Evolutionary conservation across 2,329 filamentous ascomycete genomes (phyloP), one percentile per base, ranked within the genome.

Genomic region (Fusarium papillatum): DNA sequence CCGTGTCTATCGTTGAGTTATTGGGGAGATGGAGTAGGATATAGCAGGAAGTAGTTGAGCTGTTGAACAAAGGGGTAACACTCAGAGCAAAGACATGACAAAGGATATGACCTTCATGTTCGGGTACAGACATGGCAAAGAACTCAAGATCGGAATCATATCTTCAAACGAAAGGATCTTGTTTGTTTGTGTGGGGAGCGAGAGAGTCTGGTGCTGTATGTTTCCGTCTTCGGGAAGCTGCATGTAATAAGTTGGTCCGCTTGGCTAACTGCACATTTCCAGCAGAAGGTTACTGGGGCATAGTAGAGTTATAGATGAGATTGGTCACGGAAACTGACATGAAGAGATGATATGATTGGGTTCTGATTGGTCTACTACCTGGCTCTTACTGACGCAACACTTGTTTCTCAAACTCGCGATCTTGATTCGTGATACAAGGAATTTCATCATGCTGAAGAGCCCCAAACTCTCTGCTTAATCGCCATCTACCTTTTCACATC

Each of bases 1-100:
- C 19, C 5, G 0, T 2, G 11, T 55, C 7, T 34, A 10, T n/a
- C 0, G 13, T 10, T 4, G 19, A 22, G 9, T n/a, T 8, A 22
- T 10, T 5, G 2, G 5, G 29, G 50, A 16, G 19, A 22, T 0
- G 48, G n/a, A 31, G 19, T 9, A 34, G 2, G 2, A 16, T 19
- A 22, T 31, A 55, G 19, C 19, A n/a, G 29, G 7, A 34, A 34
- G 29, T 4, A 31, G 50, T 34, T 22, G 50, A 0, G 13, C 50
- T 55, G 10, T 55, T 34, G 7, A 34, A 55, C 50, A 55, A 34
- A 55, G 19, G 7, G 50, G 50, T 19, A 55, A 16, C 48, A 34
- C 7, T 55, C 29, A 55, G 19, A 5, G 6, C 16, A 22, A 4
- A 55, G 29, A 16, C 13, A 13, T 22, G 50, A 55, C 50, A 55